Evolutionary conservation across 2,329 filamentous ascomycete species (phyloP).

Genomic region (Fusarium succisae): DNA sequence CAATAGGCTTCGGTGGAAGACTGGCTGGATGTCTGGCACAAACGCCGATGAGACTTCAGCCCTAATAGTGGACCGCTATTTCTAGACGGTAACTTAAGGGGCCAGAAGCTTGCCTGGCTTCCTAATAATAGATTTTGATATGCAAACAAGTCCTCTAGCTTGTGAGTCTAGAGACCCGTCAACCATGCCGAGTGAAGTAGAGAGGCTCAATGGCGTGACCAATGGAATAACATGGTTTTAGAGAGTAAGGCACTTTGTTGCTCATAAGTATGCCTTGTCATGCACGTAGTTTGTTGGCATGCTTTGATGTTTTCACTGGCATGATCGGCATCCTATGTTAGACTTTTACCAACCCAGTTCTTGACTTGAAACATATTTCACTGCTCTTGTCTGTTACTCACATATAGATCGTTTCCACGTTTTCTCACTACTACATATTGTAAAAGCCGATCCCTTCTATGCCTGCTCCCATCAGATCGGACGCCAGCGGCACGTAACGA

Average conservation of each 20-base stretch:
- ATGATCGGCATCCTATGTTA: accelerated
- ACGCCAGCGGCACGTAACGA: too few relatives aligned
- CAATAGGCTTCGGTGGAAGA: accelerated
- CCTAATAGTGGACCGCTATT: neutral
- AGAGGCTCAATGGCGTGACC: neutral
- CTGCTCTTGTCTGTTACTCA: neutral
- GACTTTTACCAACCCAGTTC: accelerated
- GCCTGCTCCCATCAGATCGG: neutral
- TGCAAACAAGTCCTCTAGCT: neutral
- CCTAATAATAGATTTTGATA: neutral
- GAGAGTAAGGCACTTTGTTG: accelerated
- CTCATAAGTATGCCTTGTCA: accelerated
- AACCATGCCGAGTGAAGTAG: neutral
- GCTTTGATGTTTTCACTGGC: accelerated
- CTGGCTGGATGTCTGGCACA: too few relatives aligned
- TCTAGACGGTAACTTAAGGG: neutral
- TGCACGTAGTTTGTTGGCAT: accelerated
- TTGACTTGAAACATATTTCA: too few relatives aligned
- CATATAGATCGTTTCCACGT: accelerated
- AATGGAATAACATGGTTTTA: neutral
- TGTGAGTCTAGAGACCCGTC: neutral
- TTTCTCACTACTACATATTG: accelerated
- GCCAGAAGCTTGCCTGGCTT: neutral
- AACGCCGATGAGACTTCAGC: neutral
- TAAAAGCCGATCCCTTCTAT: neutral